Base-by-base conservation (phyloP, 78 protist genomes). In the Mantamonas sphyraenae region DNA sequence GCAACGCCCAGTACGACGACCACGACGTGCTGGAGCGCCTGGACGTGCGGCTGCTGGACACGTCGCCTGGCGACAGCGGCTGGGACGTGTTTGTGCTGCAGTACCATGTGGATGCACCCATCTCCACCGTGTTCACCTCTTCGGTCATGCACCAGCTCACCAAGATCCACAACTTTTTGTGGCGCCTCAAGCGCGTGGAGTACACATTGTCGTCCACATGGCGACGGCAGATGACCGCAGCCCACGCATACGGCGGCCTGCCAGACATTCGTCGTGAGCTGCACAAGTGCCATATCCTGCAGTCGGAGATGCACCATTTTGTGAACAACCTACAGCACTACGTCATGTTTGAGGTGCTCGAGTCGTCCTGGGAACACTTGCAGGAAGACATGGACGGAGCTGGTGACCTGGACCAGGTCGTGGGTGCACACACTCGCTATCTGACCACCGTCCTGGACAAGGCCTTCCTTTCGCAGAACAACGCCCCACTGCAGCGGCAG, bases 81-180 rank as follows among this genome's bases (percentile, higher is more conserved):
- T 87, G 89, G 93, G 89, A 87, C 31, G 78, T 77, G 16, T 87
- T 87, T 31, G 62, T 85, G 19, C 50, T 87, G 53, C 87, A 80
- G 50, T 87, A 83, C 30, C 76, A 59, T 42, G 79, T 81, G 19
- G 58, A 47, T 22, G 37, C 55, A 45, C 93, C 93, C 28, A 14
- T 83, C 57, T 22, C 28, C n/a, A 73, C 79, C 12, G 61, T 87
- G 26, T 55, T 87, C 2, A 51, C 31, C 17, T 12, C n/a, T 14
- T 5, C 5, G 26, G 77, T 57, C 64, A 75, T 80, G 55, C 4
- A 43, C 9, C n/a, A 63, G 8, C 77, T 77, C 35, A 43, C 57
- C n/a, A 37, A 59, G 40, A 62, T 76, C 2, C 77, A 76, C 69
- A 53, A 45, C 26, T 77, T 86, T 61, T 53, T 86, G 50, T 81